phyloP scores from a whole-genome alignment of 768 basidiomycete genomes.

The Leucocoprinus birnbaumii region DNA sequence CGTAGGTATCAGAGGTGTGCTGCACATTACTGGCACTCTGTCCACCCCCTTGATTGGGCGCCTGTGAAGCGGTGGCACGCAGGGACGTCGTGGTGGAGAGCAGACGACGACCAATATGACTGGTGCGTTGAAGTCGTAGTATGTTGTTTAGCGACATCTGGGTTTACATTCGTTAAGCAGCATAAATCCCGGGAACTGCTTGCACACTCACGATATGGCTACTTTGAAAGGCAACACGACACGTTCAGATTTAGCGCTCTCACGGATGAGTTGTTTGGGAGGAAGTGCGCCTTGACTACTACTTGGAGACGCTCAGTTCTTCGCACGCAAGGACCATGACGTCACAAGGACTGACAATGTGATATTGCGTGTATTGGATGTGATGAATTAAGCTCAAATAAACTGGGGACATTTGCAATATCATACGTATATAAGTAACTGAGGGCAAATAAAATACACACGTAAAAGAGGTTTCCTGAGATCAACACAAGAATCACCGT shows the following conservation, averaged over 20 bases:
- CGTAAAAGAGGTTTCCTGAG: background rate
- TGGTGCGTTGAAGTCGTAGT: background rate
- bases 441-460: background rate
- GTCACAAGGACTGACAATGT: background rate
- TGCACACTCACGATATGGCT: background rate
- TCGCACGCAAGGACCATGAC: slow-evolving; percentile 11
- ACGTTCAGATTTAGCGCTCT: background rate
- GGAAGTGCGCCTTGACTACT: background rate
- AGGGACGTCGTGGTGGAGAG: background rate
- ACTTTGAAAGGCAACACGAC: background rate
- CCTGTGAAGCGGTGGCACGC: background rate
- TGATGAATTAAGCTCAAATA: background rate
- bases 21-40: background rate
- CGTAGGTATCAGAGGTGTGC: slow-evolving; percentile 20
- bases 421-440: background rate
- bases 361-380: background rate
- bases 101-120: background rate
- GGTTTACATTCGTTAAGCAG: background rate
- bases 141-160: slow-evolving; percentile 5
- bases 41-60: background rate
- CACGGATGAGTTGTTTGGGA: background rate
- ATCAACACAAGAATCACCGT: slow-evolving; percentile 5
- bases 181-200: background rate
- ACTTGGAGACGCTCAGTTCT: background rate
- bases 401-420: slow-evolving; percentile 4